Base-by-base conservation (phyloP, 2,329 filamentous ascomycete genomes). In the Kalmusia sp. region DNA sequence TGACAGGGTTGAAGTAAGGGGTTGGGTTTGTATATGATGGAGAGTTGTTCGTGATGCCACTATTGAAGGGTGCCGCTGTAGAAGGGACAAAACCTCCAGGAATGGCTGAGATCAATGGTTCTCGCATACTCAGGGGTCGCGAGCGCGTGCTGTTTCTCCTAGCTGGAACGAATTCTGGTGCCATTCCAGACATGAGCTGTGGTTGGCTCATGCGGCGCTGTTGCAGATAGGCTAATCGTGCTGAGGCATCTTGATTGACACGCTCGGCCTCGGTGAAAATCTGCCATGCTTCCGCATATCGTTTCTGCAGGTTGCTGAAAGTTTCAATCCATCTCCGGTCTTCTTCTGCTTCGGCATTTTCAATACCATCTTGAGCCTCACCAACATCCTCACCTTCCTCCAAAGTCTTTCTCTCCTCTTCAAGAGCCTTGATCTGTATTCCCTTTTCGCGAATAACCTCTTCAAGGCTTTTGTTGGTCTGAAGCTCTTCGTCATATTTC, bases 381-480 rank as follows among this genome's bases (percentile, higher is more conserved):
- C 72, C 67, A 19, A 73, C 75, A 33, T 78, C 75, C 53, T 81
- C 79, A 6, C 70, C 74, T 34, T 72, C 67, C 51, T 74, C 72
- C 7, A 74, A 57, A 33, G 82, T 84, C 71, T 88, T 88, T 44
- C 86, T 79, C 59, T 88, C 84, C 53, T 87, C 86, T 69, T 95
- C 91, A 22, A 92, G 80, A 46, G 87, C 83, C 69, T 91, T 91
- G 59, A 93, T 84, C 59, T 88, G 84, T 21, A 80, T 79, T n/a
- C 86, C 84, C 63, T 88, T 90, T 54, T 90, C 83, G 60, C 86
- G 88, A 24, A 95, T 82, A 57, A 91, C 87, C 7, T 89, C 83
- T 70, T 95, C 91, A 45, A 93, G 78, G 28, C 83, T 77, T 30
- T 83, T 86, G 73, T 86, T 82, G 11, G 77, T 63, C 21, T 75